Percentiles rank a stretch among this genome's conserved stretches.
phyloP scores from a whole-genome alignment of 2,329 filamentous ascomycete genomes.

The Diaporthe australafricana region DNA sequence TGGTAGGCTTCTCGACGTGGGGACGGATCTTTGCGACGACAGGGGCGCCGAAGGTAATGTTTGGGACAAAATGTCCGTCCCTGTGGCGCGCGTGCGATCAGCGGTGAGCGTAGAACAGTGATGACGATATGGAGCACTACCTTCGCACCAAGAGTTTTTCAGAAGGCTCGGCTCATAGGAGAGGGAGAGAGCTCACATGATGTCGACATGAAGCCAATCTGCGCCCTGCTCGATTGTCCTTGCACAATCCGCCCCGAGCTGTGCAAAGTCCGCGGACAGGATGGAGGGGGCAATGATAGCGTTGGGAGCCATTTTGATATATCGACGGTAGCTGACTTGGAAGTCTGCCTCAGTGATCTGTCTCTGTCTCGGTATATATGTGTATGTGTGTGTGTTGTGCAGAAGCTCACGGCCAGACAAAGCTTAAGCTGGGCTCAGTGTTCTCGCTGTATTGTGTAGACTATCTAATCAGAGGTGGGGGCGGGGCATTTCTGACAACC shows the following conservation, averaged over 20 bases:
- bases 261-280: conserved; percentile 93
- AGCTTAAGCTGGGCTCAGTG: neutral
- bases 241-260: conserved; percentile 86
- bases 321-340: neutral
- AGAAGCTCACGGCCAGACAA: neutral
- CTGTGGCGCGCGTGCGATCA: conserved; percentile 55
- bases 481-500: neutral
- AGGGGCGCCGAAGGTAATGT: conserved; percentile 95
- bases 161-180: neutral
- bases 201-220: conserved; percentile 96
- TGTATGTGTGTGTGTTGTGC: neutral
- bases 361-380: neutral
- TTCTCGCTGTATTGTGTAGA: neutral
- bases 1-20: conserved; percentile 81
- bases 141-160: neutral
- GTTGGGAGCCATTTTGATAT: conserved; percentile 78
- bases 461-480: conserved; percentile 12
- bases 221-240: conserved; percentile 87
- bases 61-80: conserved; percentile 99
- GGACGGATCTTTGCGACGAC: conserved; percentile 94
- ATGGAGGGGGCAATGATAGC: conserved; percentile 98
- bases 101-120: conserved; percentile 6
- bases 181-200: conserved; percentile 67
- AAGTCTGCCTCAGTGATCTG: neutral
- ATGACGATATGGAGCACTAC: neutral